Evolutionary conservation across 495 filamentous ascomycete species (phyloP).

Genomic region (Schizothecium vesticola): DNA sequence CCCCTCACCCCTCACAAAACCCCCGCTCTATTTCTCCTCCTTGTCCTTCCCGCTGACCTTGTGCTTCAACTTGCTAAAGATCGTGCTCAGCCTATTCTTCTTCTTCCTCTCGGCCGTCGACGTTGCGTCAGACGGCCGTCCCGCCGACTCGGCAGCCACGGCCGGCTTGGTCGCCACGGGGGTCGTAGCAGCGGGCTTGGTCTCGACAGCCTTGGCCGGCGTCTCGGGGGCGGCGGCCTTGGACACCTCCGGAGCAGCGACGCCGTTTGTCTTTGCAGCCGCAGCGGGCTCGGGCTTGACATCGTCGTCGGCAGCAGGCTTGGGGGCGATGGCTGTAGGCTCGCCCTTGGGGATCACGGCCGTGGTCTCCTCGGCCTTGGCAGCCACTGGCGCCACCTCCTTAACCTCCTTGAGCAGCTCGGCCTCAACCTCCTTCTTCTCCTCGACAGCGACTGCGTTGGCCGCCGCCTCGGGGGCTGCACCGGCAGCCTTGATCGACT

Average conservation of each 20-base stretch:
- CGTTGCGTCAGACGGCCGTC: constrained; percentile 9
- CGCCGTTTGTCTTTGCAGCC: constrained; percentile 20
- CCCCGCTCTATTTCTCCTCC: constrained; percentile 17
- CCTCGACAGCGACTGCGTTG: constrained; percentile 60
- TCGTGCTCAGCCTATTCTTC: constrained; percentile 54
- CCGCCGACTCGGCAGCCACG: constrained; percentile 16
- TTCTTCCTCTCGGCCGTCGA: constrained; percentile 43
- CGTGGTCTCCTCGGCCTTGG: constrained; percentile 17
- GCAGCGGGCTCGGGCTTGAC: constrained; percentile 1
- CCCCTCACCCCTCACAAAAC: background rate
- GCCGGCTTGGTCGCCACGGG: background rate
- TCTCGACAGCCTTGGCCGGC: background rate
- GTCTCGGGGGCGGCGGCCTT: background rate
- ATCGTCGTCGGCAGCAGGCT: background rate
- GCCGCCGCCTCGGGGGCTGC: constrained; percentile 65
- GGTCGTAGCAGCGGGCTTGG: background rate
- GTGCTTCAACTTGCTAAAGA: constrained; percentile 56
- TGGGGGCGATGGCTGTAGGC: background rate
- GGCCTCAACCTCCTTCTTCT: constrained; percentile 71
- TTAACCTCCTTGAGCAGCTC: constrained; percentile 52
- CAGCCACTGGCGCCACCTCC: constrained; percentile 9
- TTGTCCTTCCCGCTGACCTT: constrained; percentile 41
- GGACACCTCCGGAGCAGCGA: constrained; percentile 16
- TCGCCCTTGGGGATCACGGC: background rate
- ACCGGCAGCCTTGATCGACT: constrained; percentile 62